Evolutionary conservation across 495 filamentous ascomycete genomes (phyloP).

Genomic region (Aspergillus mulundensis): DNA sequence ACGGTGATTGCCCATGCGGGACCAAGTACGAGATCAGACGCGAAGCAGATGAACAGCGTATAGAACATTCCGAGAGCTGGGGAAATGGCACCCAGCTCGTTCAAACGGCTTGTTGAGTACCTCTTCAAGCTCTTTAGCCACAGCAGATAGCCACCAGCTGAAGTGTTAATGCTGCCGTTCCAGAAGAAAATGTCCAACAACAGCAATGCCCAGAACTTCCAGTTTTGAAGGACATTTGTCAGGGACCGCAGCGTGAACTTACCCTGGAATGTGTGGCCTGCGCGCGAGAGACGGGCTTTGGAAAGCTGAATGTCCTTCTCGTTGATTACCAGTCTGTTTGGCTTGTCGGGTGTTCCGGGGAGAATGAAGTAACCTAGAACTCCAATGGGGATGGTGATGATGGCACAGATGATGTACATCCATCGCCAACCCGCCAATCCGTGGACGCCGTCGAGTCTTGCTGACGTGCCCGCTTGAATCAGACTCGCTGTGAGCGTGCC

Average conservation of each 20-base stretch:
- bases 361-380: slow-evolving; percentile 40
- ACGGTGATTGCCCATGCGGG: slow-evolving; percentile 43
- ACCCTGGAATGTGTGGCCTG: slow-evolving; percentile 11
- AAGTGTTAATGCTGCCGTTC: slow-evolving; percentile 34
- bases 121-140: slow-evolving; percentile 43
- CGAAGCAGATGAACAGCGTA: slow-evolving; percentile 40
- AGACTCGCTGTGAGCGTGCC: slow-evolving; percentile 48
- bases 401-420: slow-evolving; percentile 51
- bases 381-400: slow-evolving; percentile 49
- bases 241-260: slow-evolving; percentile 2
- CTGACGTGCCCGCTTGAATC: slow-evolving; percentile 45
- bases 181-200: slow-evolving; percentile 48
- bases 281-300: slow-evolving; percentile 6
- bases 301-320: slow-evolving; percentile 35
- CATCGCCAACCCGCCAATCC: slow-evolving; percentile 50
- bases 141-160: slow-evolving; percentile 32
- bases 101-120: slow-evolving; percentile 38
- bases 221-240: slow-evolving; percentile 13
- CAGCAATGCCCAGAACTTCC: slow-evolving; percentile 38
- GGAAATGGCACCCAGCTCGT: slow-evolving; percentile 41
- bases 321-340: slow-evolving; percentile 37
- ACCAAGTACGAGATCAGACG: slow-evolving; percentile 44
- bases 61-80: slow-evolving; percentile 45
- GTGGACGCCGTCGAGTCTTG: slow-evolving; percentile 39
- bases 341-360: slow-evolving; percentile 39